Evolutionary conservation across 1,284 basidiomycete genomes (phyloP), one percentile per base, ranked within the genome.

Genomic region (Ceratobasidium sp.): DNA sequence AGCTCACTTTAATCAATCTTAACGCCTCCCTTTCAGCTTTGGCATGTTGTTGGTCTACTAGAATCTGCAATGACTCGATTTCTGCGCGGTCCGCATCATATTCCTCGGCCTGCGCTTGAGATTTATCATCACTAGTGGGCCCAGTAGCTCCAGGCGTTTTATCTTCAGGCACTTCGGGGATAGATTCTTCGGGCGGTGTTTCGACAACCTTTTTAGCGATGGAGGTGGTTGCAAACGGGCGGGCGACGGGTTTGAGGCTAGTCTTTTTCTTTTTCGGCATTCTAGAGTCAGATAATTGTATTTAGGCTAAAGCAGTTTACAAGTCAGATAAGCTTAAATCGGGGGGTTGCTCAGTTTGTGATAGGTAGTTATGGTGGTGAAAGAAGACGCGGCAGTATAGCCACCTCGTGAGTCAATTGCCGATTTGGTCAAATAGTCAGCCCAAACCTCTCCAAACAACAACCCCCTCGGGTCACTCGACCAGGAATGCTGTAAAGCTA

Each of bases 191-290:
- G n/a, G 81, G 82, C 40, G 86, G 59, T 64, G 42, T 52, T 28
- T 74, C 85, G 28, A 85, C 84, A 59, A 87, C 86, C 85, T 95
- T 97, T 89, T 94, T 97, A 75, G 92, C 95, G 66, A 92, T 90
- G 38, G 96, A 98, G 9, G 93, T 95, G 0, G 96, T 96, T 54
- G 95, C 93, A 82, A 97, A 96, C 17, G 94, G 94, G 77, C 92
- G 88, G 54, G 83, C 89, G 78, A 93, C 86, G 78, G 93, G 91
- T 85, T 95, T 96, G 81, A 94, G 83, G 81, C 94, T 92, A 1
- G 91, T 89, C 86, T 94, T 96, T 88, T 92, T 95, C 87, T 95
- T 96, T 88, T 96, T 96, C 69, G 91, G 89, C 93, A 95, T 94
- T n/a, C 3, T 33, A 67, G n/a, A 28, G 1, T 17, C n/a, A 38